These are phyloP conservation scores for Stipa capillata DNA, from an alignment of 176 grass and related monocot species.

Conservation along the genomic window DNA sequence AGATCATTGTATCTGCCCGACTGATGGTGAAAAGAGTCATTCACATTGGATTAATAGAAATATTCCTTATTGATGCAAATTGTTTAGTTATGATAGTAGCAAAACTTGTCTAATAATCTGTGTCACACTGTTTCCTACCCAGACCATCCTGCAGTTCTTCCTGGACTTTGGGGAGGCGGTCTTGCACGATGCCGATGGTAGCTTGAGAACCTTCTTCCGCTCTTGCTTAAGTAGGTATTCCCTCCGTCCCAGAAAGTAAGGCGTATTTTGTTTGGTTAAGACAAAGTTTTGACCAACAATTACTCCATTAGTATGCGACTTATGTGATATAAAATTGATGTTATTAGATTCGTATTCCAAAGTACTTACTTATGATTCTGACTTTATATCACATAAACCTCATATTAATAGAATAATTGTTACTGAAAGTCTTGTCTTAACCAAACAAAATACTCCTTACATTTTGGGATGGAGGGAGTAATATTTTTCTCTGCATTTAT, in stretches of 20 bases:
- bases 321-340: no score
- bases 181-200: constrained; percentile 88
- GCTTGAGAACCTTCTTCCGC: constrained; percentile 71
- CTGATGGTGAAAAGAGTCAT: neutral
- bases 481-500: neutral
- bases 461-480: no score
- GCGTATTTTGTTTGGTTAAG: no score
- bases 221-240: constrained; percentile 99
- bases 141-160: constrained; percentile 93
- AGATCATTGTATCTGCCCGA: neutral
- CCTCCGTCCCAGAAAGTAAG: no score
- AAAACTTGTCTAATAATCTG: neutral
- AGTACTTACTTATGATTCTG: no score
- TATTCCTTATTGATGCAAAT: constrained; percentile 9
- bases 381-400: no score
- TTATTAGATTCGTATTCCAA: no score
- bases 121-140: constrained; percentile 11
- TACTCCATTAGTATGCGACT: no score
- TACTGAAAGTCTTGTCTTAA: no score
- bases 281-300: no score
- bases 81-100: neutral
- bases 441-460: no score
- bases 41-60: neutral
- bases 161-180: constrained; percentile 96
- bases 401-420: no score